A percentile compares a stretch with the other conserved stretches of the same genome.
Evolutionary conservation across 2,329 filamentous ascomycete species (phyloP).

Genomic region (Penicillium sp.): DNA sequence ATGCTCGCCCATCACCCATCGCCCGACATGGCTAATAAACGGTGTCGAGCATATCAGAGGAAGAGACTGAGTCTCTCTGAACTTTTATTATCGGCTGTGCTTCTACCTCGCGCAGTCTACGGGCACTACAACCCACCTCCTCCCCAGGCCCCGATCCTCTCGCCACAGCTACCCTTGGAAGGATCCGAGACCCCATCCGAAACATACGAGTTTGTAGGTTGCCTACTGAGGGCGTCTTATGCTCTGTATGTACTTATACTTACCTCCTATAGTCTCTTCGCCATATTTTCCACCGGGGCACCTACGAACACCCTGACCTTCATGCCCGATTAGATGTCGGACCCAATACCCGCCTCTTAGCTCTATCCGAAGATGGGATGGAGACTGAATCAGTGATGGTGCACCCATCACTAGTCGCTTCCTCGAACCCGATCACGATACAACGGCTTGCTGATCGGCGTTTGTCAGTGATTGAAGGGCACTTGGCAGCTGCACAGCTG

Average conservation of each 20-base stretch:
- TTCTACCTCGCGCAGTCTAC: slow-evolving; percentile 22
- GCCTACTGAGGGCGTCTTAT: neutral
- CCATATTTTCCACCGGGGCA: slow-evolving; percentile 91
- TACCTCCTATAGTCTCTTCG: slow-evolving; percentile 54
- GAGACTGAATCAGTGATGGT: slow-evolving; percentile 44
- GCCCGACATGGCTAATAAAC: slow-evolving; percentile 23
- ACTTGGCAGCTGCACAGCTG: slow-evolving; percentile 70
- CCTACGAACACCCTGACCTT: slow-evolving; percentile 71
- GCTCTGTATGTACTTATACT: neutral
- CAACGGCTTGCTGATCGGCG: slow-evolving; percentile 78
- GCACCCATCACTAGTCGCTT: slow-evolving; percentile 57
- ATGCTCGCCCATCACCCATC: neutral
- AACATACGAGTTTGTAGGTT: slow-evolving; percentile 39
- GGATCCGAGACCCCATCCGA: slow-evolving; percentile 18
- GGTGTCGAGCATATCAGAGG: slow-evolving; percentile 15
- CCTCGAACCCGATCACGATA: slow-evolving; percentile 67
- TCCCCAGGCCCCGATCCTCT: slow-evolving; percentile 30
- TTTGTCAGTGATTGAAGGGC: slow-evolving; percentile 70
- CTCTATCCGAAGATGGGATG: slow-evolving; percentile 40
- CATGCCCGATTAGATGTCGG: slow-evolving; percentile 74
- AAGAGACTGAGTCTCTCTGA: slow-evolving; percentile 11
- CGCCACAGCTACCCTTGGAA: slow-evolving; percentile 33
- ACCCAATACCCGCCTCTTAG: slow-evolving; percentile 54
- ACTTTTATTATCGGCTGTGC: slow-evolving; percentile 23
- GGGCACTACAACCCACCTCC: slow-evolving; percentile 21